Percentiles rank a stretch among this genome's conserved stretches.
Evolutionary conservation across 2,329 filamentous ascomycete genomes (phyloP).

Genomic region (Colletotrichum falcatum): DNA sequence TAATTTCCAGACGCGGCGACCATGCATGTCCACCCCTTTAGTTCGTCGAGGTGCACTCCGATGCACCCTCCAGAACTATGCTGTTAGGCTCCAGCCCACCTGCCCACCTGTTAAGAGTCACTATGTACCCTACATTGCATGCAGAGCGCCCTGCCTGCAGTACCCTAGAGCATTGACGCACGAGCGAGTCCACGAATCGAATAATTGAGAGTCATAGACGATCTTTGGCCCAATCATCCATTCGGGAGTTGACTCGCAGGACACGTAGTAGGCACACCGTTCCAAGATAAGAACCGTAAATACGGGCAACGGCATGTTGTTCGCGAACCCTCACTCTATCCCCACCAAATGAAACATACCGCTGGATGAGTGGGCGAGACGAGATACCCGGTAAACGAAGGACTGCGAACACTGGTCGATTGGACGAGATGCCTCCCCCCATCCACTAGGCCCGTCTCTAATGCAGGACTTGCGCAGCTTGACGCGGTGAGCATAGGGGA

Average conservation of each 20-base stretch:
- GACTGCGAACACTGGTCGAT: slow-evolving; percentile 19
- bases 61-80: background rate
- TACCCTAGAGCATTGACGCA: background rate
- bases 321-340: background rate
- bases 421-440: slow-evolving; percentile 22
- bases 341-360: slow-evolving; percentile 26
- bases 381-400: background rate
- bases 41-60: background rate
- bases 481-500: slow-evolving; percentile 27
- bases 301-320: background rate
- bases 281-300: background rate
- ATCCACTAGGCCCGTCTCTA: background rate
- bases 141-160: slow-evolving; percentile 20
- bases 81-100: background rate
- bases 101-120: background rate
- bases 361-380: background rate
- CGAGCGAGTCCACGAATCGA: background rate
- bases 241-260: background rate
- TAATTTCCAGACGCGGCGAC: slow-evolving; percentile 12
- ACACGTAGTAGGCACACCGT: background rate
- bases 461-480: slow-evolving; percentile 30
- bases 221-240: background rate
- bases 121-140: slow-evolving; percentile 7
- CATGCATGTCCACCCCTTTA: slow-evolving; percentile 12
- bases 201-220: background rate